Base-by-base conservation (phyloP, 2,329 filamentous ascomycete genomes). In the Aspergillus oerlinghausenensis region DNA sequence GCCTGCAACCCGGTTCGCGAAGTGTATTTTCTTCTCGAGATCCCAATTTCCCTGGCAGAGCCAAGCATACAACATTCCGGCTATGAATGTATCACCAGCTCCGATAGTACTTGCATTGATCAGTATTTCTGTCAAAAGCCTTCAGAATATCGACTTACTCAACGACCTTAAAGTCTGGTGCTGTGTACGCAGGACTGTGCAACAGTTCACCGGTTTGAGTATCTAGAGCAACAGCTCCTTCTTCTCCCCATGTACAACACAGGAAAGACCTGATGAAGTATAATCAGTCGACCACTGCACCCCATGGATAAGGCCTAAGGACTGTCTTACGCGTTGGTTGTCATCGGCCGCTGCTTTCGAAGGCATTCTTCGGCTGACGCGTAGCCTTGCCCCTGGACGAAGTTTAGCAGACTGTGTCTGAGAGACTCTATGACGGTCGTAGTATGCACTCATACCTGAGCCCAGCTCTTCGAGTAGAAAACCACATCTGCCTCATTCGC, bases 1-100 rank as follows among this genome's bases (percentile, higher is more conserved):
- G 43, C 86, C 87, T 52, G 88, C 88, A 67, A 91, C 70, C 56
- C 81, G 77, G 62, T 87, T 88, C 49, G 86, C 86, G 72, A 88
- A 88, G 32, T 67, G 70, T 58, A 88, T 69, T 64, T 79, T 83
- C 55, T 72, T 68, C 51, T 72, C 63, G 49, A 79, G 65, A 63
- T 74, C 69, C 83, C 83, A 86, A 60, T 80, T 74, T 47, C 66
- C 63, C 60, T 79, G 79, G 66, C 77, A 82, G 55, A 81, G 72
- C 59, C 89, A 70, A 38, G 77, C 80, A 72, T 86, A 89, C 50
- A 91, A 73, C 71, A 88, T 84, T 57, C 87, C 88, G 35, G 88
- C 88, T 61, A 88, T 83, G 66, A 91, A 91, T 0, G 88, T 90
- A 67, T 91, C 88, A 62, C 88, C 88, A 47, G 88, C 88, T 54